Conservation (phyloP, 2,329 filamentous ascomycete genomes). For the Byssochlamys sp. region DNA sequence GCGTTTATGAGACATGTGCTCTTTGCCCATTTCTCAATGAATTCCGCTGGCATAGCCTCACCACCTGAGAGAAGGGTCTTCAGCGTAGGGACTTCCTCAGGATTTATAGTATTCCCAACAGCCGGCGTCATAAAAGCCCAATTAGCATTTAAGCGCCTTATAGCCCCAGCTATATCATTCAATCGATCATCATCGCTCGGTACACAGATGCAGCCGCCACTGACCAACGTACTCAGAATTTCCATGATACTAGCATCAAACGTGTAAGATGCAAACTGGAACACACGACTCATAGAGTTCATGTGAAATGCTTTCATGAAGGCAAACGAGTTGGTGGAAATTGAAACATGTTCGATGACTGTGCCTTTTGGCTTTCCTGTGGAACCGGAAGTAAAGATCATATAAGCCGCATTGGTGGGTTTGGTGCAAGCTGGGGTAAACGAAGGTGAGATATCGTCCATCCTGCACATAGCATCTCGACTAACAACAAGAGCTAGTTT, state of each 20-base stretch:
- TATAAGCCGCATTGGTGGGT: constrained; percentile 41
- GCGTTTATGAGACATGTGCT: constrained; percentile 36
- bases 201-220: constrained; percentile 52
- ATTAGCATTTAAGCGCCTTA: constrained; percentile 43
- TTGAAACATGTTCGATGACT: constrained; percentile 51
- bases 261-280: constrained; percentile 50
- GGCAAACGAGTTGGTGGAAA: constrained; percentile 46
- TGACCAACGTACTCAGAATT: constrained; percentile 45
- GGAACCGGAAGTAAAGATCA: constrained; percentile 52
- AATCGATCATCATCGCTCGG: constrained; percentile 44
- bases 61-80: constrained; percentile 37
- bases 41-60: constrained; percentile 34
- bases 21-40: constrained; percentile 37
- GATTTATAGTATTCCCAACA: constrained; percentile 43
- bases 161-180: constrained; percentile 42
- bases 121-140: constrained; percentile 51
- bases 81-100: constrained; percentile 36
- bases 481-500: constrained; percentile 20
- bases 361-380: constrained; percentile 52
- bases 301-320: constrained; percentile 44
- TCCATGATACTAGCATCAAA: constrained; percentile 48
- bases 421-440: constrained; percentile 8
- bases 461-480: constrained; percentile 16
- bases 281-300: constrained; percentile 46
- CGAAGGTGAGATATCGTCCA: constrained; percentile 14